phyloP scores from a whole-genome alignment of 108 stramenopile species.

The Seminavis robusta region DNA sequence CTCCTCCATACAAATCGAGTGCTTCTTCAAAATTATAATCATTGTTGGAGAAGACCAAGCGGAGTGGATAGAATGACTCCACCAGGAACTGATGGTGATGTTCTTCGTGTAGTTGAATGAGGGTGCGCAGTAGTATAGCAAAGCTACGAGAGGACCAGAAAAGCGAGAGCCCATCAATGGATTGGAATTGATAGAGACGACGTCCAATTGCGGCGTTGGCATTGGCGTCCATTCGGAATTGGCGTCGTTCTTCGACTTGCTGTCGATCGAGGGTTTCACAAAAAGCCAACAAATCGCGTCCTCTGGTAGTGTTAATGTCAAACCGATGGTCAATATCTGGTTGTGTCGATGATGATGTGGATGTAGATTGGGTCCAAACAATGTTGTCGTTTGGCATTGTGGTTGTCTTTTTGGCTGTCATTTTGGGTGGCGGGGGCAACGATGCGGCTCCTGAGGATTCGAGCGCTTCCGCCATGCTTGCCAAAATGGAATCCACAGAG shows the following conservation, averaged over 20 bases:
- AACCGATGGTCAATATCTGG: slow-evolving; percentile 27
- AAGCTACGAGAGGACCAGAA: slow-evolving; percentile 68
- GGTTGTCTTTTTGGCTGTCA: not conserved
- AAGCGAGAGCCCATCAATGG: slow-evolving; percentile 68
- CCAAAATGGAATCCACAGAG: slow-evolving; percentile 49
- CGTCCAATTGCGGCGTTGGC: slow-evolving; percentile 67
- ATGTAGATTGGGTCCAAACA: not conserved
- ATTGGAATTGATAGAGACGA: slow-evolving; percentile 60
- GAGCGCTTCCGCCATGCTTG: slow-evolving; percentile 46
- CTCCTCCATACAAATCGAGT: slow-evolving; percentile 61
- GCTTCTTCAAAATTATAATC: slow-evolving; percentile 28
- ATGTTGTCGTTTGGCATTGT: not conserved
- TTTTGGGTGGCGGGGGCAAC: slow-evolving; percentile 28
- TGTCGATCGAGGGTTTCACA: slow-evolving; percentile 23
- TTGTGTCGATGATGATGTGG: too few species aligned
- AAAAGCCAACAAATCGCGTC: slow-evolving; percentile 51
- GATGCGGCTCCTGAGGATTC: slow-evolving; percentile 27
- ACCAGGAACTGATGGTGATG: slow-evolving; percentile 32
- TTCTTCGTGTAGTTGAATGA: slow-evolving; percentile 65
- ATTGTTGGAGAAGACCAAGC: slow-evolving; percentile 50
- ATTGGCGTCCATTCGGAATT: slow-evolving; percentile 61
- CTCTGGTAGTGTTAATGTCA: slow-evolving; percentile 39
- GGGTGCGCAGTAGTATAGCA: slow-evolving; percentile 35
- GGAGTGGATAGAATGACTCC: slow-evolving; percentile 77
- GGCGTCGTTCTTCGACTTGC: slow-evolving; percentile 48